Conservation (phyloP, 495 filamentous ascomycete species). For the Annulohypoxylon maeteangense region DNA sequence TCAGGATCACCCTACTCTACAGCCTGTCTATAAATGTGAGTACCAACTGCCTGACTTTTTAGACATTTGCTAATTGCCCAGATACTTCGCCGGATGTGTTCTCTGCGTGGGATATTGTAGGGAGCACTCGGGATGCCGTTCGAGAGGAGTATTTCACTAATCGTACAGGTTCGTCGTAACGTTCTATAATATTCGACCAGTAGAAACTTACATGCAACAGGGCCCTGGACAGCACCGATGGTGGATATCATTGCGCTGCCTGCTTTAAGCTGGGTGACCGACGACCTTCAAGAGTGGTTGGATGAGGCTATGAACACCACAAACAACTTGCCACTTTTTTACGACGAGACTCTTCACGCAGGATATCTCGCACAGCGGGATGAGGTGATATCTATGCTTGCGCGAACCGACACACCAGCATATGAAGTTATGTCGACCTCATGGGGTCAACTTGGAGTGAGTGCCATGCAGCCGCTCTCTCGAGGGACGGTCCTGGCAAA, state of each 20-base stretch:
- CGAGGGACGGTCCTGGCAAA: slow-evolving; percentile 41
- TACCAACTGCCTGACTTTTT: not conserved
- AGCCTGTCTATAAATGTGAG: slow-evolving; percentile 54
- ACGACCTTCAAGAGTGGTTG: slow-evolving; percentile 17
- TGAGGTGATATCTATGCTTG: slow-evolving; percentile 48
- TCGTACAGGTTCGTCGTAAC: slow-evolving; percentile 45
- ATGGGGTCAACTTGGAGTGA: slow-evolving; percentile 50
- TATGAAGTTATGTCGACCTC: slow-evolving; percentile 57
- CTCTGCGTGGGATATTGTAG: slow-evolving; percentile 49
- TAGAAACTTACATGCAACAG: slow-evolving; percentile 35
- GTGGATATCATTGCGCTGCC: slow-evolving; percentile 56
- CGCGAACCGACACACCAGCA: slow-evolving; percentile 48
- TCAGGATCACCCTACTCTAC: slow-evolving; percentile 51
- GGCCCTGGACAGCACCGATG: slow-evolving; percentile 55
- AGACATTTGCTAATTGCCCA: slow-evolving; percentile 27
- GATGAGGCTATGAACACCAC: slow-evolving; percentile 38
- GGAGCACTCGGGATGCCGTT: slow-evolving; percentile 39
- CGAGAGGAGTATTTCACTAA: slow-evolving; percentile 48
- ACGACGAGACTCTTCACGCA: slow-evolving; percentile 51
- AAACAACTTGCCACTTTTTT: slow-evolving; percentile 46
- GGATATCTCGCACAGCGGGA: slow-evolving; percentile 55
- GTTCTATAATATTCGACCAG: not conserved
- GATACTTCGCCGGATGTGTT: slow-evolving; percentile 50
- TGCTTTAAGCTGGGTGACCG: slow-evolving; percentile 45
- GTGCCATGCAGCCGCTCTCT: slow-evolving; percentile 44